Evolutionary conservation across 192 early-diverging fungal genomes (phyloP).

Genomic region (Dissophora ornata): DNA sequence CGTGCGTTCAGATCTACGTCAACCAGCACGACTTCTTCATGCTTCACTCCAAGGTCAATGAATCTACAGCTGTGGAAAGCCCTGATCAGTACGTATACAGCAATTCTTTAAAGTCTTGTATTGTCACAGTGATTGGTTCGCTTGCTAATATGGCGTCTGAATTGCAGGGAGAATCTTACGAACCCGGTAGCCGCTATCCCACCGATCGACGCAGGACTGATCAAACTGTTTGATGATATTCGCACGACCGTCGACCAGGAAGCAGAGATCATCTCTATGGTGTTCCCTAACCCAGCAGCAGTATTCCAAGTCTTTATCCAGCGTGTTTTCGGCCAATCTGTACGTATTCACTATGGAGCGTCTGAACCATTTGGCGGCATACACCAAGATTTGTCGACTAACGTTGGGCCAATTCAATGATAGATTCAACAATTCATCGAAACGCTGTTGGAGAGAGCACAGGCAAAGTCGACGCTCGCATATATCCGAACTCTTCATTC

Average conservation of each 20-base stretch:
- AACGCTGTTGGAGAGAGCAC: conserved; percentile 75
- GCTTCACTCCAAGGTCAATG: conserved; percentile 75
- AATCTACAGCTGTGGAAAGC: conserved; percentile 55
- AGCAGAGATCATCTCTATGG: conserved; percentile 90
- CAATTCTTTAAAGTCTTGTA: not conserved
- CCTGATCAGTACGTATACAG: conserved; percentile 36
- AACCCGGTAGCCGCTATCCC: conserved; percentile 67
- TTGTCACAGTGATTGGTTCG: not conserved
- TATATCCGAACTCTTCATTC: conserved; percentile 83
- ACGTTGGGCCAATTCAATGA: not conserved
- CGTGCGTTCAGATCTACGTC: conserved; percentile 93
- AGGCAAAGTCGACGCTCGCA: conserved; percentile 76
- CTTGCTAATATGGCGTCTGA: not conserved
- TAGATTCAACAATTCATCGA: conserved; percentile 93
- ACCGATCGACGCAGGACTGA: conserved; percentile 75
- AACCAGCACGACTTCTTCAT: conserved; percentile 98
- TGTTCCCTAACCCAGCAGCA: conserved; percentile 90
- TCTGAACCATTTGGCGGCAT: too few relatives aligned
- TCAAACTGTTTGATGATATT: conserved; percentile 87
- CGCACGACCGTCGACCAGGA: conserved; percentile 84
- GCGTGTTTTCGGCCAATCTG: conserved; percentile 96
- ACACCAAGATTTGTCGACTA: too few relatives aligned
- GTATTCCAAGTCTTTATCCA: conserved; percentile 96
- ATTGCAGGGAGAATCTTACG: conserved; percentile 58
- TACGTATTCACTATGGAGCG: conserved; percentile 41